Percentiles rank a stretch among this genome's conserved stretches.
Evolutionary conservation across 2,329 filamentous ascomycete species (phyloP).

Genomic region (Cryphonectria carpinicola): DNA sequence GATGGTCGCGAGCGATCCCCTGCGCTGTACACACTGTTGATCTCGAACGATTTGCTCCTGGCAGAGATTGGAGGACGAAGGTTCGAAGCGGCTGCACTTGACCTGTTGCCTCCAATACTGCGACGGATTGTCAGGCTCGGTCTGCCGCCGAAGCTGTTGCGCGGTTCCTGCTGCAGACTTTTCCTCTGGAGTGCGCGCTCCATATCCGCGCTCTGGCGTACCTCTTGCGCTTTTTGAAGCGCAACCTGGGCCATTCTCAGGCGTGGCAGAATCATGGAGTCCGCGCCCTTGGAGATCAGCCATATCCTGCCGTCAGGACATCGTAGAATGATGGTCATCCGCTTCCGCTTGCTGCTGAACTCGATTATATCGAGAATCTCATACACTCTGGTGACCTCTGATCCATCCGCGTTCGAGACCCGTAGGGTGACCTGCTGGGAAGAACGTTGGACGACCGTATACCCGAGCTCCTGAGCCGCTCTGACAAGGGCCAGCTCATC

Average conservation of each 20-base stretch:
- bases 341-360: conserved; percentile 85
- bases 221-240: conserved; percentile 70
- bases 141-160: conserved; percentile 59
- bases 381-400: conserved; percentile 58
- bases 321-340: conserved; percentile 89
- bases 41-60: conserved; percentile 52
- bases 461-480: conserved; percentile 85
- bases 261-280: conserved; percentile 79
- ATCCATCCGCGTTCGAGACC: conserved; percentile 43
- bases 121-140: conserved; percentile 56
- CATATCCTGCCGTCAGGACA: conserved; percentile 82
- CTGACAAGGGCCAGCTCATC: conserved; percentile 86
- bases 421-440: conserved; percentile 67
- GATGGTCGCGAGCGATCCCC: conserved; percentile 45
- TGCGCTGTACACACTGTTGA: conserved; percentile 44
- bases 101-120: conserved; percentile 40
- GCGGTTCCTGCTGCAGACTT: conserved; percentile 58
- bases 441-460: conserved; percentile 74
- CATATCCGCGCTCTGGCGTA: conserved; percentile 64
- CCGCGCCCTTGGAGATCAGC: conserved; percentile 88
- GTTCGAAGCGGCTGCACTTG: conserved; percentile 32
- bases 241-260: conserved; percentile 75
- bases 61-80: conserved; percentile 35
- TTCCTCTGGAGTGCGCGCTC: conserved; percentile 60
- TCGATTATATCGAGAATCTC: conserved; percentile 86